A percentile compares a stretch with the other conserved stretches of the same genome.
These are phyloP conservation scores for Verruconis gallopava DNA, from an alignment of 2,329 filamentous ascomycete genomes.

Conservation along the genomic window DNA sequence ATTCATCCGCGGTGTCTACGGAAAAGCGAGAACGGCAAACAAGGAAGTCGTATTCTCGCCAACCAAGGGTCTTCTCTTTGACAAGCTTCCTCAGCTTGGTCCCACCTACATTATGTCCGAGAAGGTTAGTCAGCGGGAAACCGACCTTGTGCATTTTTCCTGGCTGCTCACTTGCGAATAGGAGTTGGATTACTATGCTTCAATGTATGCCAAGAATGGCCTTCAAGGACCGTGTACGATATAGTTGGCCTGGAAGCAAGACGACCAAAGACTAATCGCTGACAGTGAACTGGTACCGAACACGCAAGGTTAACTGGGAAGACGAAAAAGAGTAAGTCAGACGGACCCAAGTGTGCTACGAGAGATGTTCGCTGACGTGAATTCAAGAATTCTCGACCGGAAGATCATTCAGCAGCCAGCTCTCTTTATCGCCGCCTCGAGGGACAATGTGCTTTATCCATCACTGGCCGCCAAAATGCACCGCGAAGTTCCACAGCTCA, in stretches of 20 bases:
- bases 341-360: too few relatives aligned
- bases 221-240: constrained; percentile 55
- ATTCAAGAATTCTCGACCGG: constrained; percentile 13
- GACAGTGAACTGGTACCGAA: constrained; percentile 76
- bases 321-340: constrained; percentile 47
- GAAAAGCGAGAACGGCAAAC: constrained; percentile 42
- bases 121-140: constrained; percentile 42
- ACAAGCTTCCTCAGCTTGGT: constrained; percentile 26
- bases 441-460: constrained; percentile 61
- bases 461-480: constrained; percentile 62
- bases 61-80: constrained; percentile 47
- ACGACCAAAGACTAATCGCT: too few relatives aligned
- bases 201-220: constrained; percentile 57
- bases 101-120: constrained; percentile 47
- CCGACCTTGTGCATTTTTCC: too few relatives aligned
- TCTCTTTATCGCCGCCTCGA: constrained; percentile 60
- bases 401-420: constrained; percentile 34
- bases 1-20: constrained; percentile 61
- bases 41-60: constrained; percentile 47
- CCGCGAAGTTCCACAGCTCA: constrained; percentile 49
- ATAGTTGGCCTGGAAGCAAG: constrained; percentile 3
- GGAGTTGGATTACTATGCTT: constrained; percentile 65
- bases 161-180: too few relatives aligned
- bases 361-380: not conserved
- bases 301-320: constrained; percentile 55